A percentile compares a stretch with the other conserved stretches of the same genome.
phyloP scores from a whole-genome alignment of 345 rosid genomes.

The Brassica carinata region DNA sequence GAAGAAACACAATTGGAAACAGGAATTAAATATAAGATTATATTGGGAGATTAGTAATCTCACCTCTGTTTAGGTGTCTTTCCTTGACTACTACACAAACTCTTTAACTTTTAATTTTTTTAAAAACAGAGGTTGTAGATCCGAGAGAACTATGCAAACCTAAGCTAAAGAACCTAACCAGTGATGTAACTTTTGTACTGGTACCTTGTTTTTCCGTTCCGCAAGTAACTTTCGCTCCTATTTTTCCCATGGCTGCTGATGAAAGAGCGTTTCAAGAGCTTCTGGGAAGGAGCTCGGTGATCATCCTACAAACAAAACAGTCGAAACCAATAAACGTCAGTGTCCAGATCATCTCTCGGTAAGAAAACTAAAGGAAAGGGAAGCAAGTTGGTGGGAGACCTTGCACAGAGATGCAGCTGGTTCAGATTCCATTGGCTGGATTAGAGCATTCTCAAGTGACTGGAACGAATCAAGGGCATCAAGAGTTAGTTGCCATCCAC shows the following conservation, averaged over 20 bases:
- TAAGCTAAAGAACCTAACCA: slow-evolving; percentile 27
- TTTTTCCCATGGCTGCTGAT: slow-evolving; percentile 68
- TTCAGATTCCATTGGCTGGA: slow-evolving; percentile 81
- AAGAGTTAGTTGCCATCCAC: slow-evolving; percentile 95
- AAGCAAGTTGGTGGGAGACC: slow-evolving; percentile 44
- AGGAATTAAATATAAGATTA: slow-evolving; percentile 1
- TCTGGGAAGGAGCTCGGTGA: slow-evolving; percentile 64
- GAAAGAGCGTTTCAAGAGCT: slow-evolving; percentile 64
- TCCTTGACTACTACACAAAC: slow-evolving; percentile 16
- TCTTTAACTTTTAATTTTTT: slow-evolving; percentile 2
- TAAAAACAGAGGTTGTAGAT: slow-evolving; percentile 8
- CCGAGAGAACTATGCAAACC: slow-evolving; percentile 1
- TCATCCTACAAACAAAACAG: slow-evolving; percentile 62
- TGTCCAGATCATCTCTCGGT: slow-evolving; percentile 11
- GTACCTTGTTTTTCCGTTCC: slow-evolving; percentile 17
- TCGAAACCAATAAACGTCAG: slow-evolving; percentile 7
- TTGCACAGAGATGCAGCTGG: slow-evolving; percentile 92
- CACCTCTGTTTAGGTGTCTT: slow-evolving; percentile 24
- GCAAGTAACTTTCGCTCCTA: slow-evolving; percentile 15
- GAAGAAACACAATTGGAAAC: not conserved
- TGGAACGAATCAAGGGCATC: slow-evolving; percentile 85
- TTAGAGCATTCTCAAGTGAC: slow-evolving; percentile 59
- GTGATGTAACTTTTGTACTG: slow-evolving; percentile 6
- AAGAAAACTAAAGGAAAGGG: no score
- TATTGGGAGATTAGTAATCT: not conserved